These are phyloP conservation scores for Epichloe glyceriae DNA, from an alignment of 2,329 filamentous ascomycete species.

Conservation along the genomic window DNA sequence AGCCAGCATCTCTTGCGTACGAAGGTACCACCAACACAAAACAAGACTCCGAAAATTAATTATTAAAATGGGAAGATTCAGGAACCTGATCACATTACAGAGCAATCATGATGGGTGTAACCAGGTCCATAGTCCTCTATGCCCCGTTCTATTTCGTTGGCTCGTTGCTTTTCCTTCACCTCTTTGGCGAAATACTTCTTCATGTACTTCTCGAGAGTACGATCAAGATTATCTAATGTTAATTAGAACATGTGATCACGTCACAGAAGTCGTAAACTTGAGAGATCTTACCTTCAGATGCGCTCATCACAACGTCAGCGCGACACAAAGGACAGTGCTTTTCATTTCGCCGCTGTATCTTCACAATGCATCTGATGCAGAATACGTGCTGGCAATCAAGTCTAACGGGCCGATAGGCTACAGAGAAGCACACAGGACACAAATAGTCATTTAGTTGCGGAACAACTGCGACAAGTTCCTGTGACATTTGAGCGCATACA, in stretches of 20 bases:
- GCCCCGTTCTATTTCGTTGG: conserved; percentile 65
- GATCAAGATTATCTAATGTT: conserved; percentile 52
- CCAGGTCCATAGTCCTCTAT: conserved; percentile 57
- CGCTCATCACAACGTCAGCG: conserved; percentile 54
- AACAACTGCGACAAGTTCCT: conserved; percentile 58
- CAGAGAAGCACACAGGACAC: conserved; percentile 66
- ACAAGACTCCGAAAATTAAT: neutral
- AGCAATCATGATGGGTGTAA: conserved; percentile 47
- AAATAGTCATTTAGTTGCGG: conserved; percentile 76
- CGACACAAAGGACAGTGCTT: conserved; percentile 66
- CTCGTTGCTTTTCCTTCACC: conserved; percentile 51
- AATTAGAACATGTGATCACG: neutral
- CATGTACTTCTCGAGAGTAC: conserved; percentile 53
- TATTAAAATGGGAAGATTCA: neutral
- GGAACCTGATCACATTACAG: conserved; percentile 37
- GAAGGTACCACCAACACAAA: too few relatives aligned
- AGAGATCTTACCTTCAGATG: conserved; percentile 44
- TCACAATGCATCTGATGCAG: conserved; percentile 72
- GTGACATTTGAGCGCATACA: conserved; percentile 61
- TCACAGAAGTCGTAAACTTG: neutral
- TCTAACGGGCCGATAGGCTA: conserved; percentile 72
- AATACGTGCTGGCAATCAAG: conserved; percentile 65
- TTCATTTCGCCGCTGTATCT: conserved; percentile 59
- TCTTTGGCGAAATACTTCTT: conserved; percentile 65
- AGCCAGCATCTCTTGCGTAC: too few relatives aligned